These are phyloP conservation scores for Lophiostoma macrostomum DNA, from an alignment of 495 filamentous ascomycete genomes.

Conservation along the genomic window DNA sequence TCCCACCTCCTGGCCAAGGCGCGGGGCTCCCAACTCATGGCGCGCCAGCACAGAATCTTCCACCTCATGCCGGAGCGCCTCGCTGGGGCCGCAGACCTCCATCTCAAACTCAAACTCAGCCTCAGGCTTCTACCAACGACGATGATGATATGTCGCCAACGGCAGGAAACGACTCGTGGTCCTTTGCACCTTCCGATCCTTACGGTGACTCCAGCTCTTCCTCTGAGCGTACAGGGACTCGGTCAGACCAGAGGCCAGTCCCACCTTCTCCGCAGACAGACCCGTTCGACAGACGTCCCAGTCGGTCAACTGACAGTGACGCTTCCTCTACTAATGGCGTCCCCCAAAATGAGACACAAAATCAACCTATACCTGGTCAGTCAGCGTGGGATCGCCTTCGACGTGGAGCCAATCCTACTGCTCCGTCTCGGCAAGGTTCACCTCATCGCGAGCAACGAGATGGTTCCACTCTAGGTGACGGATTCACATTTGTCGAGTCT, in stretches of 20 bases:
- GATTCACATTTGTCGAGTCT: slow-evolving; percentile 42
- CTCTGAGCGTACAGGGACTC: background rate
- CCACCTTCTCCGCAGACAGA: background rate
- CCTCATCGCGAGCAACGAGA: slow-evolving; percentile 9
- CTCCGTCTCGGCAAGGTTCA: background rate
- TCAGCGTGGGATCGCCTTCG: slow-evolving; percentile 32
- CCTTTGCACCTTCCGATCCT: background rate
- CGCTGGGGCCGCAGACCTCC: background rate
- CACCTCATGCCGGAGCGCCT: slow-evolving; percentile 6
- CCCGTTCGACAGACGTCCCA: slow-evolving; percentile 2
- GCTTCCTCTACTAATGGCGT: slow-evolving; percentile 17
- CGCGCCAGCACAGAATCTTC: background rate
- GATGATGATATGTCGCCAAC: slow-evolving; percentile 29
- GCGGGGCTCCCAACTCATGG: background rate
- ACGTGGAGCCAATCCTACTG: slow-evolving; percentile 8
- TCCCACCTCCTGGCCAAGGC: background rate
- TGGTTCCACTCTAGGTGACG: slow-evolving; percentile 34
- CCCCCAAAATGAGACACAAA: slow-evolving; percentile 17
- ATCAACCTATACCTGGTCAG: slow-evolving; percentile 9
- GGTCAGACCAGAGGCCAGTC: background rate
- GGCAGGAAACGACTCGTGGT: slow-evolving; percentile 17
- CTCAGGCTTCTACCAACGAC: background rate
- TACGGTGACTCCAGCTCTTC: slow-evolving; percentile 1
- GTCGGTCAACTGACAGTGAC: slow-evolving; percentile 8
- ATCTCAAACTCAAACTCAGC: background rate